A percentile compares a stretch with the other conserved stretches of the same genome.
Conservation (phyloP, 1,139 yeast genomes). For the Candida freyschussii region DNA sequence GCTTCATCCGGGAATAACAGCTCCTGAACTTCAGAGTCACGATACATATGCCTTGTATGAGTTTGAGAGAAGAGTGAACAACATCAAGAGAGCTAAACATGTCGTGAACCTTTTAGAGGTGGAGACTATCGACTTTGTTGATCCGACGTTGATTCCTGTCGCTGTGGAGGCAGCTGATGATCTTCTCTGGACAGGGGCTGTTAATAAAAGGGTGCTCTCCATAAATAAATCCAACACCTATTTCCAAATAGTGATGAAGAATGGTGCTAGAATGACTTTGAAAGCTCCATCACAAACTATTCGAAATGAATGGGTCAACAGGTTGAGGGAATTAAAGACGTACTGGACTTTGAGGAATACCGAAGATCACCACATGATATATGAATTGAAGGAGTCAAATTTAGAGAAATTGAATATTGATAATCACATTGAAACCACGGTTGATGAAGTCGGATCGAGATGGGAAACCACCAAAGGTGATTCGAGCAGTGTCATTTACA, state of each 20-base stretch:
- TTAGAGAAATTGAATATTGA: slow-evolving; percentile 43
- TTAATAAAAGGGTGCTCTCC: slow-evolving; percentile 3
- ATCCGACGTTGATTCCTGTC: slow-evolving; percentile 29
- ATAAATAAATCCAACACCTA: slow-evolving; percentile 25
- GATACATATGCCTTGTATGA: slow-evolving; percentile 61
- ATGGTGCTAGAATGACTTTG: slow-evolving; percentile 46
- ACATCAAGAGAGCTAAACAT: slow-evolving; percentile 54
- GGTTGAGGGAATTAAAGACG: slow-evolving; percentile 38
- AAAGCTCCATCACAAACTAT: slow-evolving; percentile 49
- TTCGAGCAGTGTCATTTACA: slow-evolving; percentile 50
- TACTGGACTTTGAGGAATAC: slow-evolving; percentile 57
- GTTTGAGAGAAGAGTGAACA: slow-evolving; percentile 54
- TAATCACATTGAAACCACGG: slow-evolving; percentile 55
- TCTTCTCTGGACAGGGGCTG: slow-evolving; percentile 37
- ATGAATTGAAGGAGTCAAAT: slow-evolving; percentile 43
- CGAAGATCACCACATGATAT: slow-evolving; percentile 39
- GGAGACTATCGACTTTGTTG: slow-evolving; percentile 31
- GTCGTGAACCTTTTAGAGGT: slow-evolving; percentile 57
- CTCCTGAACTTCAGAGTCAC: slow-evolving; percentile 39
- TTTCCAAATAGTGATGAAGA: slow-evolving; percentile 48
- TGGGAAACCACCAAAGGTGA: slow-evolving; percentile 53
- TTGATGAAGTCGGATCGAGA: slow-evolving; percentile 32
- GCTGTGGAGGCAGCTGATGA: slow-evolving; percentile 33
- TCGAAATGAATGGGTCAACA: slow-evolving; percentile 63
- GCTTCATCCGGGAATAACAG: slow-evolving; percentile 39